A percentile compares a stretch with the other conserved stretches of the same genome.
These are phyloP conservation scores for Turritis glabra DNA, from an alignment of 345 rosid species.

Conservation along the genomic window DNA sequence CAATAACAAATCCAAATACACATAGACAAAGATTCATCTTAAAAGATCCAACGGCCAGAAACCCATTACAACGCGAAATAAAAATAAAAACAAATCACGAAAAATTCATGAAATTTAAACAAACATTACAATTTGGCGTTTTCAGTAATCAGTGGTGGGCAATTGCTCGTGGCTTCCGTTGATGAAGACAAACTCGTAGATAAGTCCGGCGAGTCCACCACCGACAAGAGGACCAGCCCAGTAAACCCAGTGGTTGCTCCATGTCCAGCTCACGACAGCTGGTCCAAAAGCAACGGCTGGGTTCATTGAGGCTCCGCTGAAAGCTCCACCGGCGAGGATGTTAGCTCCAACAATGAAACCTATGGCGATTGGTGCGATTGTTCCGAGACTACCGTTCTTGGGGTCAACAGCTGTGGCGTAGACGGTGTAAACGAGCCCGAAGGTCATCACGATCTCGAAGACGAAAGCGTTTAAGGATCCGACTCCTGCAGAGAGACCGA, in stretches of 20 bases:
- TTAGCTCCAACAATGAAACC: slow-evolving; percentile 95
- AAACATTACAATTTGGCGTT: background rate
- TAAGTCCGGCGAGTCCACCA: slow-evolving; percentile 81
- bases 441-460: slow-evolving; percentile 94
- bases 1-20: slow-evolving; percentile 33
- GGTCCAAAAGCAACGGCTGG: slow-evolving; percentile 97
- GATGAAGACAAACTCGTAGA: slow-evolving; percentile 73
- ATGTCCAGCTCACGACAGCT: slow-evolving; percentile 88
- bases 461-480: slow-evolving; percentile 71
- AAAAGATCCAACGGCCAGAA: slow-evolving; percentile 33
- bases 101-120: background rate
- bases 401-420: slow-evolving; percentile 97
- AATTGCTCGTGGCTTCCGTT: slow-evolving; percentile 58
- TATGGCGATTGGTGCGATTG: slow-evolving; percentile 79
- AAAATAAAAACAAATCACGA: slow-evolving; percentile 30
- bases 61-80: slow-evolving; percentile 15
- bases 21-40: slow-evolving; percentile 26
- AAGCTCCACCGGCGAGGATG: slow-evolving; percentile 85
- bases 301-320: slow-evolving; percentile 94
- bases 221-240: slow-evolving; percentile 92
- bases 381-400: slow-evolving; percentile 69
- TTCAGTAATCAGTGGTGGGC: slow-evolving; percentile 68
- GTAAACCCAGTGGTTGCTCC: slow-evolving; percentile 92
- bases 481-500: slow-evolving; percentile 66
- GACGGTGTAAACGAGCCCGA: slow-evolving; percentile 86